phyloP scores from a whole-genome alignment of 257 asterid genomes.

The Solanum clarkiae region DNA sequence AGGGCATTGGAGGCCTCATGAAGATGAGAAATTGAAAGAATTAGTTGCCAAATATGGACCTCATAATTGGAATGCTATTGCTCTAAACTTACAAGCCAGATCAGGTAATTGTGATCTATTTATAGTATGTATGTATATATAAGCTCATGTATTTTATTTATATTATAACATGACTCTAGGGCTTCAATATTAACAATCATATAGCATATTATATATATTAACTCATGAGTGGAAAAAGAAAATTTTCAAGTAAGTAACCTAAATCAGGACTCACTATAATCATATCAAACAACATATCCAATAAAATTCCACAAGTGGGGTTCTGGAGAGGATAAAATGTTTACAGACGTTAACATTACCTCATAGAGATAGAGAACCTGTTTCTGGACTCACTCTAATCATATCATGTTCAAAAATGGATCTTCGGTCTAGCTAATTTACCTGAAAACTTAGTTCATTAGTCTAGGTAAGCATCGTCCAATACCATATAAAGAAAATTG shows the following conservation, averaged over 20 bases:
- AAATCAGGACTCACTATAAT: not conserved
- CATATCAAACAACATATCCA: no score
- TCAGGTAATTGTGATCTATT: constrained; percentile 30
- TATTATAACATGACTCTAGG: not conserved
- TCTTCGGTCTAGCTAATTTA: not conserved
- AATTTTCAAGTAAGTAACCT: not conserved
- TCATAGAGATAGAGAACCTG: no score
- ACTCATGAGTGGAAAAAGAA: not conserved
- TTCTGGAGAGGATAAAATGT: no score
- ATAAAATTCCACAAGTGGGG: no score
- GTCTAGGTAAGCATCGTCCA: not conserved
- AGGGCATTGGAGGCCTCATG: constrained; percentile 97
- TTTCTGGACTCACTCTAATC: no score
- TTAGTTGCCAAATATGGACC: constrained; percentile 84
- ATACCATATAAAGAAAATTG: not conserved
- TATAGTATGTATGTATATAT: not conserved
- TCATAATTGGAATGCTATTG: constrained; percentile 94
- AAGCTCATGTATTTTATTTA: not conserved
- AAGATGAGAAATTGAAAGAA: constrained; percentile 72
- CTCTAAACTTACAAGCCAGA: constrained; percentile 76
- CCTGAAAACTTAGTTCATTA: not conserved
- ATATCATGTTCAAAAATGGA: not conserved
- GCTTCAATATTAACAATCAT: not conserved
- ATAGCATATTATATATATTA: no score
- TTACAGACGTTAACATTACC: no score